Base-by-base conservation (phyloP, 495 filamentous ascomycete genomes). In the Xylaria acuta region DNA sequence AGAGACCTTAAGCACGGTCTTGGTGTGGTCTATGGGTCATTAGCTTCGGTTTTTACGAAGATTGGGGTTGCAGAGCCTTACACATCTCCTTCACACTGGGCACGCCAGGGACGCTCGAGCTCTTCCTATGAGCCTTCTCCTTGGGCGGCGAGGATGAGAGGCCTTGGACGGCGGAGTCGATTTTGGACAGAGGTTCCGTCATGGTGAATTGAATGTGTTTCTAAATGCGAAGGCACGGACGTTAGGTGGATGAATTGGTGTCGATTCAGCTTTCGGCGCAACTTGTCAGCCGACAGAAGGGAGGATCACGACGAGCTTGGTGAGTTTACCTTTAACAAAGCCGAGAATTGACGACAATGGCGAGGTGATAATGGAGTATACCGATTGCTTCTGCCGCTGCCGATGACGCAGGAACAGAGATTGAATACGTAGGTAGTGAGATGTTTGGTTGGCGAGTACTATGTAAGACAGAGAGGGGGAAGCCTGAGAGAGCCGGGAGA, bases 31-130 rank as follows among this genome's bases (percentile, higher is more conserved):
- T 97, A 72, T 67, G 41, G 20, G 36, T 40, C 2, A n/a, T 47
- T 41, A 41, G 40, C 47, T 43, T n/a, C 72, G 20, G 40, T 38
- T 38, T n/a, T 65, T 58, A 72, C 65, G 66, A 53, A 16, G 6
- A 20, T 53, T 20, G 22, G 43, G 22, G 60, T 11, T 12, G 27
- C 58, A 22, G 27, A 11, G 27, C 81, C 90, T 78, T 85, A 97
- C 94, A 92, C 73, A 97, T 85, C 74, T 97, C 94, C 75, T 88
- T 89, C 85, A 97, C 94, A 81, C 93, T 97, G 82, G 84, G 90
- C 67, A 97, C 89, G 69, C 90, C 92, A 65, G 88, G 82, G 64
- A 77, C 85, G 72, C 86, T 89, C 25, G 92, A 94, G 76, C 92
- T 92, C 64, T 84, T 82, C 74, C 93, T 88, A 94, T 89, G 74